Evolutionary conservation across 2,329 filamentous ascomycete genomes (phyloP), one percentile per base, ranked within the genome.

Genomic region (Epichloe scottii): DNA sequence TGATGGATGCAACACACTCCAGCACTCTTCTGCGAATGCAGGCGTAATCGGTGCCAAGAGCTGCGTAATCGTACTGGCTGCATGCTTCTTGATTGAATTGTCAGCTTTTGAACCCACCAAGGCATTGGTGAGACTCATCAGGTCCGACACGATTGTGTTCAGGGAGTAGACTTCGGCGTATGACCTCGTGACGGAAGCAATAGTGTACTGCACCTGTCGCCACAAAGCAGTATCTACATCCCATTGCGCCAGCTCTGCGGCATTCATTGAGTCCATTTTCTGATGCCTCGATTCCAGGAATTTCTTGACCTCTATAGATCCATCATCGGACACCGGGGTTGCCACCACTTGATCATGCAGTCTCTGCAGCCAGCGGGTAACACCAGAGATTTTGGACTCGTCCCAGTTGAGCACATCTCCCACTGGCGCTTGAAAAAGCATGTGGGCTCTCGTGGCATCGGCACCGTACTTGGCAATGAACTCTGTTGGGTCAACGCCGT

Each of bases 341-440:
- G 56, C 56, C 6, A 26, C 53, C 5, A 83, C 74, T 34, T 84
- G 68, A 43, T 82, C 79, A 64, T 82, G 71, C 15, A 94, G 63
- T 19, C 85, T 77, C 3, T 75, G 72, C 15, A 95, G 75, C 89
- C 89, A 95, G 49, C 89, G 79, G 47, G 86, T 85, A 17, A 94
- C 78, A 2, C 89, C 89, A 0, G 82, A 72, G 47, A 95, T 91
- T 64, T 89, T 91, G 40, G 76, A 71, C 61, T 88, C 87, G 50
- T 95, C 88, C 89, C 89, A 95, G 64, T 93, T 87, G 2, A 95
- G 76, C 1, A 93, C 79, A 51, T 95, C 89, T 41, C 75, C 81
- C 14, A 94, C 85, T 0, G 89, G 88, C 1, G 89, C 89, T 59
- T 90, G 86, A 71, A 95, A 95, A 6, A 95, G 75, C 63, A 95